Evolutionary conservation across 1,139 yeast species (phyloP).

Genomic region (Blastobotrys petasosporus): DNA sequence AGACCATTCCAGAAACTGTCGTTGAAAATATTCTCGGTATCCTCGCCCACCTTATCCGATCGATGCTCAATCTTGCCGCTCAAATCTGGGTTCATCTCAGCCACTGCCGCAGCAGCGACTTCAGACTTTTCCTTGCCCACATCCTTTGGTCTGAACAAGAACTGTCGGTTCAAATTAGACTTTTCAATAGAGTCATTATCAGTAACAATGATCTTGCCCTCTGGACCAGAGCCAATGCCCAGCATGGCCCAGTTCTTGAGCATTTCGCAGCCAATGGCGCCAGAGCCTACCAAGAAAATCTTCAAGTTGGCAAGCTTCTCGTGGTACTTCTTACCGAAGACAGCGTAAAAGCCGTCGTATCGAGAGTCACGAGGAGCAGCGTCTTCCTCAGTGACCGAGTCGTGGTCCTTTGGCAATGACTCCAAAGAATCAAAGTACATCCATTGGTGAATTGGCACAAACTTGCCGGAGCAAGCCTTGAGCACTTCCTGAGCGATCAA

Average conservation of each 20-base stretch:
- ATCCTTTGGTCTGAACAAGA: slow-evolving; percentile 87
- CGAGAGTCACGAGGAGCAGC: slow-evolving; percentile 74
- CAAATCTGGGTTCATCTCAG: slow-evolving; percentile 78
- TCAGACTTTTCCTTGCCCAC: slow-evolving; percentile 90
- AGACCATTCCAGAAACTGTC: slow-evolving; percentile 81
- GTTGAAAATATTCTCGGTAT: slow-evolving; percentile 80
- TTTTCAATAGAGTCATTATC: slow-evolving; percentile 95
- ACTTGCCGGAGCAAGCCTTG: slow-evolving; percentile 92
- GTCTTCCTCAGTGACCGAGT: slow-evolving; percentile 60
- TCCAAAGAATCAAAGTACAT: slow-evolving; percentile 92
- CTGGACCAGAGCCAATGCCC: slow-evolving; percentile 89
- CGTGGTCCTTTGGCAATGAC: slow-evolving; percentile 52
- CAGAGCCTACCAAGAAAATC: slow-evolving; percentile 92
- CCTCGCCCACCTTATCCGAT: slow-evolving; percentile 87
- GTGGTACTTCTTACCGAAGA: slow-evolving; percentile 77
- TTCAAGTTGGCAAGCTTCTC: slow-evolving; percentile 65
- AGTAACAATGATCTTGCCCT: slow-evolving; percentile 78
- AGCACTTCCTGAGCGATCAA: slow-evolving; percentile 93
- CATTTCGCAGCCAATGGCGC: slow-evolving; percentile 99
- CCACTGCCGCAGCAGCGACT: slow-evolving; percentile 82
- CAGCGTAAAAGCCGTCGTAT: slow-evolving; percentile 91
- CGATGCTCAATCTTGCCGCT: slow-evolving; percentile 67
- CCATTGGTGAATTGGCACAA: slow-evolving; percentile 85
- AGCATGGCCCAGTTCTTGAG: slow-evolving; percentile 96
- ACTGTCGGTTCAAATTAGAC: slow-evolving; percentile 92